These are phyloP conservation scores for Colletotrichum cuscutae DNA, from an alignment of 2,329 filamentous ascomycete genomes.

Conservation along the genomic window DNA sequence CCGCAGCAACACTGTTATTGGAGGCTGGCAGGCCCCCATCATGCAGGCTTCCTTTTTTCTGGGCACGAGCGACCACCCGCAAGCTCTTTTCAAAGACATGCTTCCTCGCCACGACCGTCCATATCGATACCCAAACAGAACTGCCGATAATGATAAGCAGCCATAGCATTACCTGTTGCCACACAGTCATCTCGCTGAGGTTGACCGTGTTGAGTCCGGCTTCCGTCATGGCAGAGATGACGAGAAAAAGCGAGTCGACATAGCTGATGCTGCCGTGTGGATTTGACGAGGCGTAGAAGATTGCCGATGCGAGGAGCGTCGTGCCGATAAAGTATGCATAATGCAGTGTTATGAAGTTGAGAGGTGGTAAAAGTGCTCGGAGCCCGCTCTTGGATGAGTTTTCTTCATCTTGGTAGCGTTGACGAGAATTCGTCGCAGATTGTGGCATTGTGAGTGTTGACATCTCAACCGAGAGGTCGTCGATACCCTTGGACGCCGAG, in stretches of 20 bases:
- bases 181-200: conserved; percentile 71
- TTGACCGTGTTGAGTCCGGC: conserved; percentile 76
- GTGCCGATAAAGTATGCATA: conserved; percentile 73
- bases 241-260: conserved; percentile 73
- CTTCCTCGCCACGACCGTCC: conserved; percentile 70
- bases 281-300: conserved; percentile 70
- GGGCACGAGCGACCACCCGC: conserved; percentile 58
- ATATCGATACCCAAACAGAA: conserved; percentile 73
- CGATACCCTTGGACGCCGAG: neutral
- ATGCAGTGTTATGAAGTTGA: conserved; percentile 74
- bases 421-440: neutral
- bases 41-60: conserved; percentile 44
- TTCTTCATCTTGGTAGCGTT: neutral
- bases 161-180: conserved; percentile 75
- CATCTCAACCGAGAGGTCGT: too few relatives aligned
- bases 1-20: neutral
- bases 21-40: conserved; percentile 42
- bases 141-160: conserved; percentile 74
- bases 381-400: neutral
- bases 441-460: neutral
- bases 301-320: conserved; percentile 63
- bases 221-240: conserved; percentile 73
- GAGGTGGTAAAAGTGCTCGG: conserved; percentile 44
- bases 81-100: conserved; percentile 72
- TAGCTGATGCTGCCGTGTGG: conserved; percentile 65